These are phyloP conservation scores for Phytophthora citricola DNA, from an alignment of 352 stramenopile species.

Conservation along the genomic window DNA sequence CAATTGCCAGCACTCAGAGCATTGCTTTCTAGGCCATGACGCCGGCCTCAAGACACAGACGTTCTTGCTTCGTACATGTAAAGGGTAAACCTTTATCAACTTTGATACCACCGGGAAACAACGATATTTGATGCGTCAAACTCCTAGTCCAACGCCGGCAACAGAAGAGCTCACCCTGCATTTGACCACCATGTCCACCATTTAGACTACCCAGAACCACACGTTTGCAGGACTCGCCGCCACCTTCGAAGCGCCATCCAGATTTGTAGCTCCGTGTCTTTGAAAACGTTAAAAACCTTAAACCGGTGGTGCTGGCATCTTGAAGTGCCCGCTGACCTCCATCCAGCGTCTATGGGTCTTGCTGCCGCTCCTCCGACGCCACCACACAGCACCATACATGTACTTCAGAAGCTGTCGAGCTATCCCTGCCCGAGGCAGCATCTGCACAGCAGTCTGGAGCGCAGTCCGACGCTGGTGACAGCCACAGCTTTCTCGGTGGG, in stretches of 20 bases:
- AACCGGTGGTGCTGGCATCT: constrained; percentile 21
- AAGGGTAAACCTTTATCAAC: neutral
- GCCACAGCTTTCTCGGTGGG: constrained; percentile 1
- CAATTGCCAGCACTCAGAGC: no score
- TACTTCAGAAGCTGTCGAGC: neutral
- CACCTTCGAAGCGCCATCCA: neutral
- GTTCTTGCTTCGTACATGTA: neutral
- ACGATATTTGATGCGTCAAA: no score
- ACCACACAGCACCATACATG: neutral
- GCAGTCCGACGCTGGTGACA: neutral
- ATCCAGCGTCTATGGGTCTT: constrained; percentile 6
- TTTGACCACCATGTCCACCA: no score
- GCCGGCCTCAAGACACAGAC: neutral
- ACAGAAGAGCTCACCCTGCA: no score
- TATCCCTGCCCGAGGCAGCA: neutral
- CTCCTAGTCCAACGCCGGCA: no score
- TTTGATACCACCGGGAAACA: neutral
- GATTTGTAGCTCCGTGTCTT: constrained; percentile 19
- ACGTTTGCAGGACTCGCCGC: neutral
- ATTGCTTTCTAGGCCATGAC: no score
- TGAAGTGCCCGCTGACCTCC: constrained; percentile 25
- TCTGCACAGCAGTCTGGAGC: neutral
- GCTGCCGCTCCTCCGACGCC: neutral
- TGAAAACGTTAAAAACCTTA: neutral
- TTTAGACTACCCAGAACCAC: neutral